phyloP scores from a whole-genome alignment of 768 basidiomycete genomes.

The Asterophora parasitica region DNA sequence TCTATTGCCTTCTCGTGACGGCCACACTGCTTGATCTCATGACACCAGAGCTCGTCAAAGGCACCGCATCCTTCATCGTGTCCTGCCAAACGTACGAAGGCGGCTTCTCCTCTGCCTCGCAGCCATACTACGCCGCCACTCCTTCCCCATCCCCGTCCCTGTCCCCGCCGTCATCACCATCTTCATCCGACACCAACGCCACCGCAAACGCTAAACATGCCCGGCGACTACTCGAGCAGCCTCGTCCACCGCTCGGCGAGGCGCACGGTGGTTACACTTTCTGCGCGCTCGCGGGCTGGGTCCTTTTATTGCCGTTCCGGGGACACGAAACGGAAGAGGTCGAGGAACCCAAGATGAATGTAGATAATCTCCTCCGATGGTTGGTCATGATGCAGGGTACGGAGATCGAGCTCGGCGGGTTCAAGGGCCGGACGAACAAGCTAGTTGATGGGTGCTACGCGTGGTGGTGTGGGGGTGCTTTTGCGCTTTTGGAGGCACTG shows the following conservation, averaged over 20 bases:
- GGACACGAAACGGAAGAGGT: slow-evolving; percentile 13
- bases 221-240: slow-evolving; percentile 17
- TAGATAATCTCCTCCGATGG: slow-evolving; percentile 68
- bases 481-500: slow-evolving; percentile 67
- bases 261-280: slow-evolving; percentile 98
- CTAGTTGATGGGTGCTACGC: slow-evolving; percentile 99
- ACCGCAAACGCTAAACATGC: not conserved
- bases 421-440: slow-evolving; percentile 92
- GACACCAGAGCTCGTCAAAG: slow-evolving; percentile 80
- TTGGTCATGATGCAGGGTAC: slow-evolving; percentile 80
- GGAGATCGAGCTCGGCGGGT: slow-evolving; percentile 84
- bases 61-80: slow-evolving; percentile 74
- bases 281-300: slow-evolving; percentile 84
- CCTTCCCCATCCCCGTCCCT: slow-evolving; percentile 26
- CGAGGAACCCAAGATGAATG: slow-evolving; percentile 45
- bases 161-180: not conserved
- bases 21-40: slow-evolving; percentile 82
- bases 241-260: slow-evolving; percentile 83
- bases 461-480: slow-evolving; percentile 98
- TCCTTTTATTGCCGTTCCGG: slow-evolving; percentile 63
- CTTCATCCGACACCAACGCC: not conserved
- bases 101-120: slow-evolving; percentile 80
- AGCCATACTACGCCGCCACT: slow-evolving; percentile 51
- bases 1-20: slow-evolving; percentile 85
- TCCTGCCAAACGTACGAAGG: slow-evolving; percentile 98